These are phyloP conservation scores for Pyrenochaeta sp. DNA, from an alignment of 2,329 filamentous ascomycete genomes.

Conservation along the genomic window DNA sequence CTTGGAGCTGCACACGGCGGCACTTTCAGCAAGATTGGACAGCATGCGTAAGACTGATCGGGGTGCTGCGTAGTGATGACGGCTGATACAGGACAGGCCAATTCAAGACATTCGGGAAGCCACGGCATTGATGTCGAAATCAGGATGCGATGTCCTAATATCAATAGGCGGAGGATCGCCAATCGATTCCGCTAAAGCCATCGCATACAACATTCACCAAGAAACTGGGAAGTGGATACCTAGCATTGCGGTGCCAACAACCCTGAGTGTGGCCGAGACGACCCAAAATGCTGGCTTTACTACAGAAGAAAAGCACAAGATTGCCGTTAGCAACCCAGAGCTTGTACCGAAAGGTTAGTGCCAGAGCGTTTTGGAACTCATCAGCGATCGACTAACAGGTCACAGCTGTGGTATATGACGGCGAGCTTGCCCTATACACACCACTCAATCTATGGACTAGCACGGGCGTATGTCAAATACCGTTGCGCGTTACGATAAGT, in stretches of 20 bases:
- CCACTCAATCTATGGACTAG: constrained; percentile 61
- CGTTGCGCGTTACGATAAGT: background rate
- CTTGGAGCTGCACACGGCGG: constrained; percentile 60
- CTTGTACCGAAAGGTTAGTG: constrained; percentile 50
- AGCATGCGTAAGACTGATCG: constrained; percentile 59
- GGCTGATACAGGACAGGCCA: constrained; percentile 34
- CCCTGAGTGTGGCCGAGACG: constrained; percentile 62
- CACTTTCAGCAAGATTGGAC: constrained; percentile 63
- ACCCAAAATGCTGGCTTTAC: constrained; percentile 63
- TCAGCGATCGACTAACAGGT: constrained; percentile 26
- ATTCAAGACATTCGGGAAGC: constrained; percentile 48
- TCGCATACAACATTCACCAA: constrained; percentile 50
- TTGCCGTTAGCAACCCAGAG: constrained; percentile 56
- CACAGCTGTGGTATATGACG: constrained; percentile 62
- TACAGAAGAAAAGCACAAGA: constrained; percentile 60
- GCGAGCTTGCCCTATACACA: constrained; percentile 60
- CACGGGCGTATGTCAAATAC: constrained; percentile 52
- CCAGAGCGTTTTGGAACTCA: background rate
- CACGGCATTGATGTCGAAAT: constrained; percentile 45
- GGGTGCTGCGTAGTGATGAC: background rate
- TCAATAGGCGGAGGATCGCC: constrained; percentile 59
- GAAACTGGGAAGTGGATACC: constrained; percentile 50
- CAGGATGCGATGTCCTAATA: constrained; percentile 46
- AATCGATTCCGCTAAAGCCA: constrained; percentile 58
- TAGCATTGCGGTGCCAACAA: constrained; percentile 51